Evolutionary conservation across 129 eudicot genomes (phyloP).

Genomic region (Escallonia rubra): DNA sequence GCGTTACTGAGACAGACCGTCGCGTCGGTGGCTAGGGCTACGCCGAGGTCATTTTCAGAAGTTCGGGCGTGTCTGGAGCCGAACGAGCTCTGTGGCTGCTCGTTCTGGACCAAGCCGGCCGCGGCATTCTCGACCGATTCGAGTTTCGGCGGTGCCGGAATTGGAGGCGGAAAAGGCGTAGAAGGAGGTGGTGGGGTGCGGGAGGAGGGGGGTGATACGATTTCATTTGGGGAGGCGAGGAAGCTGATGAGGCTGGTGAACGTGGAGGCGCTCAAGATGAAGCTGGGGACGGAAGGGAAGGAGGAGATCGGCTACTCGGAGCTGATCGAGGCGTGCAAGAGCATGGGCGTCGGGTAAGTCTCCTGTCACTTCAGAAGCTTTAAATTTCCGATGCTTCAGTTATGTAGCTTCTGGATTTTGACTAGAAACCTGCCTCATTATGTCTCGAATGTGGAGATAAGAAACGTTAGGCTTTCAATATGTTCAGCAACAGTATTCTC

Average conservation of each 20-base stretch:
- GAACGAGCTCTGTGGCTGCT: too few relatives aligned
- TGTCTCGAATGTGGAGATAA: too few relatives aligned
- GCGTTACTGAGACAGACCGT: not conserved
- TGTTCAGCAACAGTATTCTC: too few relatives aligned
- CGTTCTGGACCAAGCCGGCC: too few relatives aligned
- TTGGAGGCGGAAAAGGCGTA: not conserved
- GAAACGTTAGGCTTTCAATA: too few relatives aligned
- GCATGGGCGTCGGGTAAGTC: slow-evolving; percentile 51
- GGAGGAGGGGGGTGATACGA: not conserved
- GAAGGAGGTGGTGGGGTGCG: not conserved
- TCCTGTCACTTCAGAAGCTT: too few relatives aligned
- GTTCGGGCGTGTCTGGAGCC: not conserved
- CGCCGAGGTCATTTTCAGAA: not conserved
- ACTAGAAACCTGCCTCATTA: too few relatives aligned
- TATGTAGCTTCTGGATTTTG: too few relatives aligned
- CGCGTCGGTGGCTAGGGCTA: not conserved
- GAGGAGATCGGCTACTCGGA: slow-evolving; percentile 45
- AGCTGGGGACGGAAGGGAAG: slow-evolving; percentile 29
- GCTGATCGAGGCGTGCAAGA: slow-evolving; percentile 44
- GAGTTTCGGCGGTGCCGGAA: not conserved
- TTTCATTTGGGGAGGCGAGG: slow-evolving; percentile 40
- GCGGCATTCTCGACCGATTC: not conserved
- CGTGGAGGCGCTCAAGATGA: slow-evolving; percentile 41
- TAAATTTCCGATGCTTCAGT: too few relatives aligned
- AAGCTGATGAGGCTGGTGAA: slow-evolving; percentile 50